phyloP scores from a whole-genome alignment of 768 basidiomycete genomes.

The Suillus tomentosus region DNA sequence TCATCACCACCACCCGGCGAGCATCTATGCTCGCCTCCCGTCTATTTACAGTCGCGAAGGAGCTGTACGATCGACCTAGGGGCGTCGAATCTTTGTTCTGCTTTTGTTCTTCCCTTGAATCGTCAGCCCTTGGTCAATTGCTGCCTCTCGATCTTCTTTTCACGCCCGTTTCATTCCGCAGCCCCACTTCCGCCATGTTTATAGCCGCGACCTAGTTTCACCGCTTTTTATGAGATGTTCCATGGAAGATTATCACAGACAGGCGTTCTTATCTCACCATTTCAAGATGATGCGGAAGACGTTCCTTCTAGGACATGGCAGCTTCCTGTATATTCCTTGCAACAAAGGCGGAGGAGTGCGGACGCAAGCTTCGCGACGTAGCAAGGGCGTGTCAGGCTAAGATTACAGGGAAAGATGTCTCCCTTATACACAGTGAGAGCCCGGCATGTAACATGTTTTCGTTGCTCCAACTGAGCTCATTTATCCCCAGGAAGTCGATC shows the following conservation, averaged over 20 bases:
- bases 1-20: too few relatives aligned
- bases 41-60: conserved; percentile 48
- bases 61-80: conserved; percentile 76
- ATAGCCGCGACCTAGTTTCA: conserved; percentile 92
- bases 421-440: conserved; percentile 60
- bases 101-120: conserved; percentile 69
- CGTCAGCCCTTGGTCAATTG: conserved; percentile 52
- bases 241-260: conserved; percentile 86
- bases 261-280: conserved; percentile 26
- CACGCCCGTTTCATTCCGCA: conserved; percentile 33
- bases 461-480: conserved; percentile 9
- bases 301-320: conserved; percentile 65
- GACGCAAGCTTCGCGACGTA: conserved; percentile 83
- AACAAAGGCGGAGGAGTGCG: conserved; percentile 91
- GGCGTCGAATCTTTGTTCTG: conserved; percentile 88
- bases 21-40: too few relatives aligned
- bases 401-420: conserved; percentile 54
- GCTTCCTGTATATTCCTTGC: conserved; percentile 86
- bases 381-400: conserved; percentile 76
- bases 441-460: conserved; percentile 46
- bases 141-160: conserved; percentile 17
- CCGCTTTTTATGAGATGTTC: conserved; percentile 88
- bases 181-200: conserved; percentile 79
- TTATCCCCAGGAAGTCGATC: conserved; percentile 66
- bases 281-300: conserved; percentile 12